A percentile compares a stretch with the other conserved stretches of the same genome.
Evolutionary conservation across 768 basidiomycete species (phyloP).

Genomic region (Russula compacta): DNA sequence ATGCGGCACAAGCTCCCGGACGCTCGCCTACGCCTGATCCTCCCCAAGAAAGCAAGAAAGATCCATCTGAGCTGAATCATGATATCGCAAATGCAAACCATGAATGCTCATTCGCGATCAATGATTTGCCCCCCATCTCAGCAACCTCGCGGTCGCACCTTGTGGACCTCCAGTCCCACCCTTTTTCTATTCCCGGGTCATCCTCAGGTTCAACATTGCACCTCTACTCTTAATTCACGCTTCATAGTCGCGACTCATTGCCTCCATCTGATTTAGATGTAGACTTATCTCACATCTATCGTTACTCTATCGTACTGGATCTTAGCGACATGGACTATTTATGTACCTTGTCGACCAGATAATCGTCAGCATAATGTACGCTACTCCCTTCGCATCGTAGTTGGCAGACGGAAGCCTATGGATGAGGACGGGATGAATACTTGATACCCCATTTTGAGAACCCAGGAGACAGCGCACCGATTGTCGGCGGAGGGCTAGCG

Average conservation of each 20-base stretch:
- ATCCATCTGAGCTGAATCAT: slow-evolving; percentile 3
- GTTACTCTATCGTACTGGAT: slow-evolving; percentile 17
- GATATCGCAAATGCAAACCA: neutral
- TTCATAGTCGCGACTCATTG: neutral
- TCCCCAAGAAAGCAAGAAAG: slow-evolving; percentile 20
- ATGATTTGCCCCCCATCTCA: slow-evolving; percentile 12
- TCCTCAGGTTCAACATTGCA: slow-evolving; percentile 7
- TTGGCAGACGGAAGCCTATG: neutral
- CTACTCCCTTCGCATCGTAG: neutral
- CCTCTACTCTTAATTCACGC: slow-evolving; percentile 4
- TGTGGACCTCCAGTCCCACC: slow-evolving; percentile 1
- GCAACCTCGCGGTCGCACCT: slow-evolving; percentile 16
- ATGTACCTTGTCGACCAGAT: slow-evolving; percentile 17
- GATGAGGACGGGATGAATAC: neutral
- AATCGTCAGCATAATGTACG: slow-evolving; percentile 16
- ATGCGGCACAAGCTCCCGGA: slow-evolving; percentile 12
- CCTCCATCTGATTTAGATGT: slow-evolving; percentile 10
- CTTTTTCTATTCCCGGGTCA: slow-evolving; percentile 6
- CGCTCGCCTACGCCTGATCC: slow-evolving; percentile 27
- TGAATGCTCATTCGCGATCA: slow-evolving; percentile 4
- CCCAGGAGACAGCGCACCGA: neutral
- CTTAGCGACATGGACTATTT: slow-evolving; percentile 9
- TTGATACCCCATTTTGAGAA: neutral
- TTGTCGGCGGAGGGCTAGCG: slow-evolving; percentile 28
- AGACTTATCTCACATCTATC: slow-evolving; percentile 9